Percentiles rank a stretch among this genome's conserved stretches.
phyloP scores from a whole-genome alignment of 768 basidiomycete genomes.

The Podaxis rugospora region DNA sequence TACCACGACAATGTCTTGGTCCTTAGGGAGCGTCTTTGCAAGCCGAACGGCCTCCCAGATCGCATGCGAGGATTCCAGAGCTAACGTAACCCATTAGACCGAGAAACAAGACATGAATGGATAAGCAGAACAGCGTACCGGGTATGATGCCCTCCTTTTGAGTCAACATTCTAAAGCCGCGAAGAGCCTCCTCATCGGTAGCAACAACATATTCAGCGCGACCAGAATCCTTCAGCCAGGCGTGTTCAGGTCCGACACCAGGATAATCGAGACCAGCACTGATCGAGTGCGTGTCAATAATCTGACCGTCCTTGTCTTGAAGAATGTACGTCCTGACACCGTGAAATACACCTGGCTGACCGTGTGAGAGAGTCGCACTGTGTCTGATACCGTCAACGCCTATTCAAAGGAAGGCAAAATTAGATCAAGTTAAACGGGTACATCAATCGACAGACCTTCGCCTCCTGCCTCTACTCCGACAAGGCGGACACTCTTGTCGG shows the following conservation, averaged over 20 bases:
- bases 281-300: conserved; percentile 95
- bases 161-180: conserved; percentile 88
- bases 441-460: conserved; percentile 55
- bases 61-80: conserved; percentile 93
- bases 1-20: conserved; percentile 87
- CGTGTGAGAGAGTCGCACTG: conserved; percentile 90
- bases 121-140: conserved; percentile 38
- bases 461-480: conserved; percentile 98
- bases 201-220: conserved; percentile 92
- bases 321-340: conserved; percentile 95
- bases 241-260: conserved; percentile 97
- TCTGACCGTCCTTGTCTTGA: conserved; percentile 86
- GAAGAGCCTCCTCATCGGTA: conserved; percentile 89
- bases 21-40: conserved; percentile 81
- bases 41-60: conserved; percentile 88
- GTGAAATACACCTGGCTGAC: conserved; percentile 91
- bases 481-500: conserved; percentile 78
- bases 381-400: conserved; percentile 82
- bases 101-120: background rate
- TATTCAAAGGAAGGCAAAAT: conserved; percentile 20
- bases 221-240: conserved; percentile 93
- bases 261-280: conserved; percentile 96
- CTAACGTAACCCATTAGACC: conserved; percentile 33
- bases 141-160: conserved; percentile 98
- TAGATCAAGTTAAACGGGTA: background rate